phyloP scores from a whole-genome alignment of 768 basidiomycete genomes.

The Kwoniella newhampshirensis region DNA sequence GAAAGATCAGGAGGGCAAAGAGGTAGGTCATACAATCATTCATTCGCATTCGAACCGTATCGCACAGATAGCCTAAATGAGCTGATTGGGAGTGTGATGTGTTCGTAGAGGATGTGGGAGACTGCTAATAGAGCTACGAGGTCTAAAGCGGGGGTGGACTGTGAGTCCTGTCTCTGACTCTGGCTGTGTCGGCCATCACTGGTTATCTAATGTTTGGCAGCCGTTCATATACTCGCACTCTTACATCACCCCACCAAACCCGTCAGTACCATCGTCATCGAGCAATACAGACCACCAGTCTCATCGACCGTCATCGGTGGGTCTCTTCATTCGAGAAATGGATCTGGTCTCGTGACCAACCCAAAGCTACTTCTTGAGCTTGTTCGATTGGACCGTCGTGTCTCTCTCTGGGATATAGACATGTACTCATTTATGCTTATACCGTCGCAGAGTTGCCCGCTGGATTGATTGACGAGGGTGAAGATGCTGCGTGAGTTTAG shows the following conservation, averaged over 20 bases:
- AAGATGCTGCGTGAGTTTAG: constrained; percentile 69
- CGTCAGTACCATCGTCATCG: constrained; percentile 72
- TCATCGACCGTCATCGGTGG: constrained; percentile 72
- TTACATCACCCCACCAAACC: constrained; percentile 62
- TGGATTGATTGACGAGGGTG: constrained; percentile 83
- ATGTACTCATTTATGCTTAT: neutral
- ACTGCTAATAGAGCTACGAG: constrained; percentile 79
- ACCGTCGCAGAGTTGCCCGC: constrained; percentile 33
- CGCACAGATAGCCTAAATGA: neutral
- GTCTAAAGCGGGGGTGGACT: constrained; percentile 74
- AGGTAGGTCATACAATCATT: constrained; percentile 57
- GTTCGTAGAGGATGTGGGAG: constrained; percentile 76
- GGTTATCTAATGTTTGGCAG: too few relatives aligned
- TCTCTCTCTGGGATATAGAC: too few relatives aligned
- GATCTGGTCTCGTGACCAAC: neutral
- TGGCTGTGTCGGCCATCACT: neutral
- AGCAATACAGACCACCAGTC: constrained; percentile 88
- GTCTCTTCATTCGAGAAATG: constrained; percentile 6
- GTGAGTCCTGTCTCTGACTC: constrained; percentile 54
- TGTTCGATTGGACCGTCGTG: too few relatives aligned
- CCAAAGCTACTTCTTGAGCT: too few relatives aligned
- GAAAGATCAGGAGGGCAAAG: constrained; percentile 70
- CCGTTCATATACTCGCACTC: constrained; percentile 79
- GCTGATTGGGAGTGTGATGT: neutral
- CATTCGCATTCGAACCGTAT: too few relatives aligned